phyloP scores from a whole-genome alignment of 208 protist genomes.

The Porcisia hertigi region DNA sequence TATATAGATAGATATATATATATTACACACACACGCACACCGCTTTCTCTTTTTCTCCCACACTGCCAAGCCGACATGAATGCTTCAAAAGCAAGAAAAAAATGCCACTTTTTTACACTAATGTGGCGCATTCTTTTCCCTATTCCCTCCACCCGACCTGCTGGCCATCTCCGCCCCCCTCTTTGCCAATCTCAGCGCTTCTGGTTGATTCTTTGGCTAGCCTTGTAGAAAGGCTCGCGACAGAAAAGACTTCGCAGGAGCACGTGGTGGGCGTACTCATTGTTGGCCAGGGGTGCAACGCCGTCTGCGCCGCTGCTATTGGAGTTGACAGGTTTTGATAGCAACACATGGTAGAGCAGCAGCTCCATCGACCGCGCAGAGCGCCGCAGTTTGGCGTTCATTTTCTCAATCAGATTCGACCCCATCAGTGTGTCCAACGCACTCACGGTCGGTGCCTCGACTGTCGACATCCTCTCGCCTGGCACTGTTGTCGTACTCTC shows the following conservation, averaged over 20 bases:
- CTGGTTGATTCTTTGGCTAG: constrained; percentile 5
- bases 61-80: too few relatives aligned
- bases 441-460: background rate
- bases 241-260: constrained; percentile 21
- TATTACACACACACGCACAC: too few relatives aligned
- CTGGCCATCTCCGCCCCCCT: background rate
- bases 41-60: too few relatives aligned
- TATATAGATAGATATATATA: too few relatives aligned
- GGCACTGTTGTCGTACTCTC: background rate
- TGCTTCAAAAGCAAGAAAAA: too few relatives aligned
- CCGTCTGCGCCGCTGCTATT: background rate
- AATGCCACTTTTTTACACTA: too few relatives aligned
- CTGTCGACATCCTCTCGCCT: background rate
- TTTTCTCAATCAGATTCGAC: constrained; percentile 10
- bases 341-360: constrained; percentile 24
- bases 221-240: constrained; percentile 18
- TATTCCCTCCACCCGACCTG: too few relatives aligned
- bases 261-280: constrained; percentile 25
- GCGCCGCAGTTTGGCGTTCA: constrained; percentile 19
- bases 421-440: background rate
- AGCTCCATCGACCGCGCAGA: constrained; percentile 18
- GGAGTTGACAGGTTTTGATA: constrained; percentile 19
- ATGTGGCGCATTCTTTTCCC: too few relatives aligned
- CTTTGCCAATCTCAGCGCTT: background rate
- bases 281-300: constrained; percentile 5